phyloP scores from a whole-genome alignment of 164 flowering plant species.

The Liriodendron chinense region DNA sequence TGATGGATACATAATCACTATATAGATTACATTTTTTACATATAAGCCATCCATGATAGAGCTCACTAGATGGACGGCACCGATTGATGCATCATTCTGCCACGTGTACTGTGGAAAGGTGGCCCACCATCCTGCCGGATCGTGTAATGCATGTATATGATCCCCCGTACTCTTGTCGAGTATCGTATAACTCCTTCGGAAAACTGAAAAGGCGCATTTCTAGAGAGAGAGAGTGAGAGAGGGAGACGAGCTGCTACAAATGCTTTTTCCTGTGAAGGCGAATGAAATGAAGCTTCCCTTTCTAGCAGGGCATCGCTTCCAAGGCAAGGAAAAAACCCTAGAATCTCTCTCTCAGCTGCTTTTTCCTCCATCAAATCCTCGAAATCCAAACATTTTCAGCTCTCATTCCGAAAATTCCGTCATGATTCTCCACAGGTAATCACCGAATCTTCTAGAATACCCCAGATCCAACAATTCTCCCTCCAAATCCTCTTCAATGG shows the following conservation, averaged over 20 bases:
- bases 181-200: background rate
- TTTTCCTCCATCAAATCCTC: background rate
- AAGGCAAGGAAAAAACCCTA: constrained; percentile 46
- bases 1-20: too few relatives aligned
- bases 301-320: constrained; percentile 50
- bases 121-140: constrained; percentile 64
- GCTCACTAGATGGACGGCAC: too few relatives aligned
- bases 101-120: constrained; percentile 31
- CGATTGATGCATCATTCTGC: too few relatives aligned
- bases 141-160: constrained; percentile 34
- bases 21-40: too few relatives aligned
- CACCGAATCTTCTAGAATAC: background rate
- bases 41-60: constrained; percentile 10
- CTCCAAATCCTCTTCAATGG: background rate
- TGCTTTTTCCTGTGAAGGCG: constrained; percentile 4
- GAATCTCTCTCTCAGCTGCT: constrained; percentile 13
- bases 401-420: background rate
- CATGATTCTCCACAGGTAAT: constrained; percentile 6
- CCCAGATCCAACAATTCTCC: background rate
- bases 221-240: background rate
- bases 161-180: background rate
- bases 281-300: constrained; percentile 38
- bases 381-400: background rate
- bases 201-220: background rate
- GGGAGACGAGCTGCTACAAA: background rate